These are phyloP conservation scores for Platanthera guangdongensis DNA, from an alignment of 106 monocot species.

Conservation along the genomic window DNA sequence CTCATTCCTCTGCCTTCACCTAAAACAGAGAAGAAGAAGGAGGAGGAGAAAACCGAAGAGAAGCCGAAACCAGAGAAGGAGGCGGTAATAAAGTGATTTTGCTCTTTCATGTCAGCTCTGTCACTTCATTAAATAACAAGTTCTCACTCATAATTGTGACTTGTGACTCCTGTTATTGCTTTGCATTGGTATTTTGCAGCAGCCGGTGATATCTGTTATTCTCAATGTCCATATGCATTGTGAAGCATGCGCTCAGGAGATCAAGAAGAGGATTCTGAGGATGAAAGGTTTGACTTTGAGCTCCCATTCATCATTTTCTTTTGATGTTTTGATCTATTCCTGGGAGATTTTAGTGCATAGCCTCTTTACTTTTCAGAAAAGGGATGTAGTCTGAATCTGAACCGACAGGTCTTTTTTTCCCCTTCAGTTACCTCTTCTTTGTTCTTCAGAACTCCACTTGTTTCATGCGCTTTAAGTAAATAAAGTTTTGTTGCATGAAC, in stretches of 20 bases:
- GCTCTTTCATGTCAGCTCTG: background rate
- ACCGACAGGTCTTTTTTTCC: background rate
- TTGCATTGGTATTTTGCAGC: constrained; percentile 23
- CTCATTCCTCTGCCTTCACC: constrained; percentile 46
- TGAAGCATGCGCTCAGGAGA: constrained; percentile 84
- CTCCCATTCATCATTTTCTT: background rate
- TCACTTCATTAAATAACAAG: background rate
- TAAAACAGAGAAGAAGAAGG: constrained; percentile 20
- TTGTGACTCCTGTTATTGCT: background rate
- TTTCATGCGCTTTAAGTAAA: too few species aligned
- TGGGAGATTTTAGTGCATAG: background rate
- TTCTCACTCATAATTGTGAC: background rate
- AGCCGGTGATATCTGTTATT: constrained; percentile 46
- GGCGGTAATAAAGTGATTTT: constrained; percentile 27
- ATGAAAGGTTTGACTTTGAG: constrained; percentile 57
- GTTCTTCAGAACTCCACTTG: too few species aligned
- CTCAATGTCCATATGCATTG: constrained; percentile 94
- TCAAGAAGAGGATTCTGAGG: constrained; percentile 82
- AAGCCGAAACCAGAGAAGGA: constrained; percentile 54
- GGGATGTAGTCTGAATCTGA: background rate
- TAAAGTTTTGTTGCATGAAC: too few species aligned
- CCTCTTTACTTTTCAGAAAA: background rate
- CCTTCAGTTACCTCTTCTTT: background rate
- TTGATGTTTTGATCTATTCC: background rate
- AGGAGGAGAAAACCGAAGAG: constrained; percentile 55